Percentiles rank a stretch among this genome's conserved stretches.
Conservation (phyloP, 2,329 filamentous ascomycete genomes). For the Neonectria punicea region DNA sequence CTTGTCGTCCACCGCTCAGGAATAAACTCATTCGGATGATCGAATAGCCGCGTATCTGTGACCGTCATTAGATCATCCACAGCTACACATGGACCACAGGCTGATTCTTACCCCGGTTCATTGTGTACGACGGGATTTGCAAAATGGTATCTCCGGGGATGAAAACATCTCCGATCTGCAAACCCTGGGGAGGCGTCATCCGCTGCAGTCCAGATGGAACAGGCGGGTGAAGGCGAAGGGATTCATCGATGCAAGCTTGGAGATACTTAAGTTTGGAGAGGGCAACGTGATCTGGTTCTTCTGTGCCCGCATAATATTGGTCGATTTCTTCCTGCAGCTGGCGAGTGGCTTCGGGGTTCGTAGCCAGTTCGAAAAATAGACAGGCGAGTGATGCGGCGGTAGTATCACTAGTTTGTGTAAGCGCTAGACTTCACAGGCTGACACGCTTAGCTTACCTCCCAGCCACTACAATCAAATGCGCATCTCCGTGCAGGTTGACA, state of each 20-base stretch:
- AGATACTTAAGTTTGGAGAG: constrained; percentile 27
- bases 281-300: neutral
- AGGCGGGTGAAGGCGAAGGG: constrained; percentile 29
- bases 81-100: too few relatives aligned
- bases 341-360: neutral
- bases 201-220: constrained; percentile 22
- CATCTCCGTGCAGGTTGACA: constrained; percentile 4
- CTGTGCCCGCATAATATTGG: neutral
- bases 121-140: constrained; percentile 4
- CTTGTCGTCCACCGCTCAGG: constrained; percentile 31
- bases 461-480: constrained; percentile 1
- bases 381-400: constrained; percentile 24
- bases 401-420: constrained; percentile 23
- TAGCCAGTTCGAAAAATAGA: constrained; percentile 18
- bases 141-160: constrained; percentile 13
- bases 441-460: neutral
- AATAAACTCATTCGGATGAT: constrained; percentile 25
- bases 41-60: constrained; percentile 27
- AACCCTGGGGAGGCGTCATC: constrained; percentile 1
- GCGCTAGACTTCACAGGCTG: too few relatives aligned
- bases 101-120: constrained; percentile 20
- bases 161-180: constrained; percentile 5
- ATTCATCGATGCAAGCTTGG: constrained; percentile 33
- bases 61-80: neutral
- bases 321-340: constrained; percentile 24